These are phyloP conservation scores for Plasmodium berghei DNA, from an alignment of 169 alveolate genomes.

Conservation along the genomic window DNA sequence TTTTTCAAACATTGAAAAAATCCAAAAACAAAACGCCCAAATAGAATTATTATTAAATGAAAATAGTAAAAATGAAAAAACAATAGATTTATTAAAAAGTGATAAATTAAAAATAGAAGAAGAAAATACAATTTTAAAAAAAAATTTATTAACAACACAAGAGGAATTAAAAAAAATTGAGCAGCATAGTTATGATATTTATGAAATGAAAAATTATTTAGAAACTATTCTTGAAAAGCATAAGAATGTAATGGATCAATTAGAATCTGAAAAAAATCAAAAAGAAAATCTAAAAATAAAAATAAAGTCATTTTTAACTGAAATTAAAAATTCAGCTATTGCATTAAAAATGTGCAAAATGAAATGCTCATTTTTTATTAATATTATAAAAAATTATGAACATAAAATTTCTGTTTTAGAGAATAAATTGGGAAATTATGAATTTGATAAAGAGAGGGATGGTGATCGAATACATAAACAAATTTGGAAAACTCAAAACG, in stretches of 20 bases:
- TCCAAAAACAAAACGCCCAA: constrained; percentile 35
- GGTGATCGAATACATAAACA: too few relatives aligned
- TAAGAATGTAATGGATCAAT: constrained; percentile 33
- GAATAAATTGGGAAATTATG: constrained; percentile 24
- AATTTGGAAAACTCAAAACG: not conserved
- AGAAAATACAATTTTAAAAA: constrained; percentile 64
- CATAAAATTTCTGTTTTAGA: constrained; percentile 7
- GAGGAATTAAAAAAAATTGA: constrained; percentile 64
- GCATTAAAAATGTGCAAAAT: constrained; percentile 39
- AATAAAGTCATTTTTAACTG: constrained; percentile 12
- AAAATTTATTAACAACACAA: constrained; percentile 30
- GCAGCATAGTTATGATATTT: constrained; percentile 69
- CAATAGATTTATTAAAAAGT: constrained; percentile 35
- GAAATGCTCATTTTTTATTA: constrained; percentile 65
- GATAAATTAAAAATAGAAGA: constrained; percentile 51
- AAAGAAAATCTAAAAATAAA: constrained; percentile 49
- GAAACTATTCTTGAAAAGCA: constrained; percentile 36
- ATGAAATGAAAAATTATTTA: constrained; percentile 67
- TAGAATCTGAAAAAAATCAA: constrained; percentile 66
- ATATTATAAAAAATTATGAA: constrained; percentile 50
- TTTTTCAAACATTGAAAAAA: constrained; percentile 15
- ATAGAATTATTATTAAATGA: constrained; percentile 29
- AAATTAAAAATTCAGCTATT: constrained; percentile 46
- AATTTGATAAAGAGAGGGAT: not conserved
- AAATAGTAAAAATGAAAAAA: constrained; percentile 45